Conservation (phyloP, 495 filamentous ascomycete genomes). For the Neurospora sp. region DNA sequence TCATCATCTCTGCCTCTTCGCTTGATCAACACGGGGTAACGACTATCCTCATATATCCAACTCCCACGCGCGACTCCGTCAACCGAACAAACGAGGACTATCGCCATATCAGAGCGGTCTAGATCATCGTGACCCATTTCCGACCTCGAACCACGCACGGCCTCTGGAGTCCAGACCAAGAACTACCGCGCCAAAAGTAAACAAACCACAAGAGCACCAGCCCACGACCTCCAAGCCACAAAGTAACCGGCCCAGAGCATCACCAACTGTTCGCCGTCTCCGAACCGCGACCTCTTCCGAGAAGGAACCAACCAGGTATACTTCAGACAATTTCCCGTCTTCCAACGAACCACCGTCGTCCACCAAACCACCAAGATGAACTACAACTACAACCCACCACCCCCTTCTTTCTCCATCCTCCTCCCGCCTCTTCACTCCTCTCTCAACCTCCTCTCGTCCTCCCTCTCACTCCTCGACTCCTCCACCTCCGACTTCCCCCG, state of each 20-base stretch:
- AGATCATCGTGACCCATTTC: neutral
- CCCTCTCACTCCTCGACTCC: slow-evolving; percentile 41
- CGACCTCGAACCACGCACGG: too few species aligned
- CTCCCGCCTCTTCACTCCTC: neutral
- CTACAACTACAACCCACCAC: neutral
- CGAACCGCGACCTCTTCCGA: neutral
- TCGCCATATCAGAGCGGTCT: neutral
- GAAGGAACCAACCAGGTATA: neutral
- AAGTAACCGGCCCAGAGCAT: neutral
- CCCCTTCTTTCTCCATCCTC: neutral
- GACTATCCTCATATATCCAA: neutral
- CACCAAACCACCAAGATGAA: neutral
- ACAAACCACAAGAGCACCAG: neutral
- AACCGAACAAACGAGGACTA: neutral
- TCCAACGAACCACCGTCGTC: neutral
- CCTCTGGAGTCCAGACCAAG: too few species aligned
- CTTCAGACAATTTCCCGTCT: neutral
- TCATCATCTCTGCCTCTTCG: neutral
- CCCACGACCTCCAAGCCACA: neutral
- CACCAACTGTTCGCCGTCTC: neutral
- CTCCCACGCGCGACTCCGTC: neutral
- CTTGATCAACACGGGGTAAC: neutral
- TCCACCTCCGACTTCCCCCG: slow-evolving; percentile 40
- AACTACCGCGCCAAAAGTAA: neutral
- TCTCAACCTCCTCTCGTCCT: slow-evolving; percentile 10